Conservation (phyloP, 2,329 filamentous ascomycete species). For the Aureobasidium sp. region DNA sequence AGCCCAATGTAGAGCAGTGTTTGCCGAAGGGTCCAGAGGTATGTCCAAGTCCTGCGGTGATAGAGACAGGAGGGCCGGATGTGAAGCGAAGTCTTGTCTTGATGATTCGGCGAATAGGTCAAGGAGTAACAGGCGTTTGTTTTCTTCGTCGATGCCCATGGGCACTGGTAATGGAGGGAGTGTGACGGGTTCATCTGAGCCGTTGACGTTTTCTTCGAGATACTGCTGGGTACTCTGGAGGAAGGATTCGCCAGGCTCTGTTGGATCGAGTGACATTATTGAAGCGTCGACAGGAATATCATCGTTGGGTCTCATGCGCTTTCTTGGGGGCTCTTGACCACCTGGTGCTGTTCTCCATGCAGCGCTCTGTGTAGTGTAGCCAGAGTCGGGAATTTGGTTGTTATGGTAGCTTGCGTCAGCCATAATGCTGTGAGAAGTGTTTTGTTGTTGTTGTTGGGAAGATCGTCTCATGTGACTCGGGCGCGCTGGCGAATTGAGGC, state of each 20-base stretch:
- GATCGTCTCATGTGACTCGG: conserved; percentile 62
- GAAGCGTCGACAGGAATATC: conserved; percentile 40
- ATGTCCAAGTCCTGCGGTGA: conserved; percentile 78
- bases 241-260: conserved; percentile 74
- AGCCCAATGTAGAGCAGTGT: conserved; percentile 93
- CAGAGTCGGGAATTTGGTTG: conserved; percentile 52
- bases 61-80: conserved; percentile 68
- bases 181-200: conserved; percentile 49
- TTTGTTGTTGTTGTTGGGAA: conserved; percentile 52
- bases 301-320: conserved; percentile 53
- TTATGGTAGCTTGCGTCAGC: conserved; percentile 24
- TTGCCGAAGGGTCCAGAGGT: conserved; percentile 79
- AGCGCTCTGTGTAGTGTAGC: conserved; percentile 52
- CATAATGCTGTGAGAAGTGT: conserved; percentile 51
- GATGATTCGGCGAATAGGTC: conserved; percentile 57
- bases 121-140: conserved; percentile 74
- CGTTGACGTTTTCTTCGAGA: conserved; percentile 28
- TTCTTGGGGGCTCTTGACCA: conserved; percentile 66
- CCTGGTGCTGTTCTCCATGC: conserved; percentile 18
- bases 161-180: conserved; percentile 56
- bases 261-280: conserved; percentile 60
- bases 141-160: conserved; percentile 57
- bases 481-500: conserved; percentile 76
- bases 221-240: conserved; percentile 48
- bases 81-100: conserved; percentile 61